These are phyloP conservation scores for Grigorovia yakushimaensis DNA, from an alignment of 805 yeast genomes.

Conservation along the genomic window DNA sequence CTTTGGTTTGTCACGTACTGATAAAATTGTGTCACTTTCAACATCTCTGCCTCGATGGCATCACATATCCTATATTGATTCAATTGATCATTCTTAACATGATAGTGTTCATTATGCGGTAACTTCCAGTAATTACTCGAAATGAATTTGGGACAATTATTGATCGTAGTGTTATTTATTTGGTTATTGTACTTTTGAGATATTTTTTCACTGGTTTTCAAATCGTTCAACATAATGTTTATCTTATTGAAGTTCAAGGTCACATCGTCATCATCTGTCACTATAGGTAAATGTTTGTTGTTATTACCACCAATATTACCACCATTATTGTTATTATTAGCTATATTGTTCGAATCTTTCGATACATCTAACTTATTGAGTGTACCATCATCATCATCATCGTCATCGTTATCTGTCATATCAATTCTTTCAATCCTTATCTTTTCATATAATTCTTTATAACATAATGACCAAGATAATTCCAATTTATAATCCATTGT, in stretches of 20 bases:
- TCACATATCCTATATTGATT: not conserved
- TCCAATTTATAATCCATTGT: constrained; percentile 16
- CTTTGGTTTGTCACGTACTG: constrained; percentile 39
- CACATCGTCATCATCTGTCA: constrained; percentile 6
- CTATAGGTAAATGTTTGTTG: not conserved
- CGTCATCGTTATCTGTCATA: not conserved
- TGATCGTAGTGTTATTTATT: not conserved
- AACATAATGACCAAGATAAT: constrained; percentile 19
- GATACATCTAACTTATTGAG: not conserved
- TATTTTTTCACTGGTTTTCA: constrained; percentile 42
- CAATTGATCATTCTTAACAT: not conserved
- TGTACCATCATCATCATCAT: not conserved
- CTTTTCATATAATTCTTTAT: constrained; percentile 14
- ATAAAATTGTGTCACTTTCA: constrained; percentile 36
- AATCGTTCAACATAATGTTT: constrained; percentile 78
- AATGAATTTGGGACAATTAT: constrained; percentile 49
- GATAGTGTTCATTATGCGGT: not conserved
- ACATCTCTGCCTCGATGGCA: constrained; percentile 1
- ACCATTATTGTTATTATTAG: not conserved
- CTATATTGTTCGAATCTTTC: too few species aligned
- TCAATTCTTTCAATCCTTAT: constrained; percentile 3
- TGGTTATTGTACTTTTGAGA: not conserved
- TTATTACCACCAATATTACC: too few species aligned
- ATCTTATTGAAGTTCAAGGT: constrained; percentile 39
- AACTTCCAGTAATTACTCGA: constrained; percentile 78